Conservation (phyloP, 257 asterid species). For the Cordia subcordata region DNA sequence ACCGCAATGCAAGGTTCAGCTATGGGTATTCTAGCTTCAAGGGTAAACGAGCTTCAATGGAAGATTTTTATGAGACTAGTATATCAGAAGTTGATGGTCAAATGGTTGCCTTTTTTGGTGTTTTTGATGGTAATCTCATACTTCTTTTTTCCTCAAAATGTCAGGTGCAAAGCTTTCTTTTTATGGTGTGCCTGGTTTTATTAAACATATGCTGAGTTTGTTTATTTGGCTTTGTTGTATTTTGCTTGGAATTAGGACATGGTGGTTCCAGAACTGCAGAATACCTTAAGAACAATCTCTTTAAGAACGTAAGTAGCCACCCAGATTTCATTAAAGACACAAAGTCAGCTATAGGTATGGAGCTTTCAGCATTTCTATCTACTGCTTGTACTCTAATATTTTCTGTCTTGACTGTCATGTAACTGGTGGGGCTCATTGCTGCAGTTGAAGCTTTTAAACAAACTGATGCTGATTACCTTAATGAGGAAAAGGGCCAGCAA, state of each 20-base stretch:
- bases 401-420: constrained; percentile 7
- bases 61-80: constrained; percentile 67
- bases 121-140: constrained; percentile 15
- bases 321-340: constrained; percentile 38
- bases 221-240: constrained; percentile 2
- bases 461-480: constrained; percentile 65
- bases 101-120: constrained; percentile 53
- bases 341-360: constrained; percentile 4
- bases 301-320: constrained; percentile 59
- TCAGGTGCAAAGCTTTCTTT: not conserved
- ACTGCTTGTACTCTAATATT: not conserved
- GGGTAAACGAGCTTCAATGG: constrained; percentile 81
- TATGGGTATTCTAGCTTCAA: constrained; percentile 76
- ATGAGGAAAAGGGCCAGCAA: constrained; percentile 58
- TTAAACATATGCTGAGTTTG: not conserved
- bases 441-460: constrained; percentile 67
- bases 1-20: constrained; percentile 16
- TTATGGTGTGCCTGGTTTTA: not conserved
- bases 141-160: not conserved
- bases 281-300: constrained; percentile 70
- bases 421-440: constrained; percentile 17
- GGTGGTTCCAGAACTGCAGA: constrained; percentile 82
- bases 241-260: constrained; percentile 45
- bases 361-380: not conserved
- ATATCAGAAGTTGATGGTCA: constrained; percentile 71